Evolutionary conservation across 2,329 filamentous ascomycete genomes (phyloP), one percentile per base, ranked within the genome.

Genomic region (Pseudophaeomoniella oleicola): DNA sequence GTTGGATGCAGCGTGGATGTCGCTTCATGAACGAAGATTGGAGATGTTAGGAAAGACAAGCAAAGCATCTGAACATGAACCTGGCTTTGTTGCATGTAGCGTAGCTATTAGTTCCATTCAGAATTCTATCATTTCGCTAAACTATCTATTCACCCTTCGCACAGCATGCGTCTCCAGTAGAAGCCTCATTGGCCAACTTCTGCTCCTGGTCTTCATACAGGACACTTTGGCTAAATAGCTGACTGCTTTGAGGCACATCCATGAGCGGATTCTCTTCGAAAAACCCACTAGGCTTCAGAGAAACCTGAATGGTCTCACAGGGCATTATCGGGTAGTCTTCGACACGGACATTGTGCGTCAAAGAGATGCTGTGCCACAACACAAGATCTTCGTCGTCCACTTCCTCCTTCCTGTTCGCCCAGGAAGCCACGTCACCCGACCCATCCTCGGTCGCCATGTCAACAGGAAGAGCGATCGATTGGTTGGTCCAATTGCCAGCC

Each of bases 311-410:
- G 9, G 54, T 52, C 47, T 79, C 75, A 44, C 64, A 66, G 0
- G 74, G 75, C 75, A 79, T 79, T 17, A 79, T 69, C 0, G 74
- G 74, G 53, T 76, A 79, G 47, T 78, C 75, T 47, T 27, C 22
- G 9, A 56, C 49, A 5, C 63, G 43, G 4, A 62, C 62, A 37
- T 63, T 65, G 38, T 66, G 63, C 18, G 62, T 66, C 32, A 63
- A 38, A 0, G 62, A 61, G 48, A 66, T 65, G 1, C 57, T 53
- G 37, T 51, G 57, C 60, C 62, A 66, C 0, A 64, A 41, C 3
- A 67, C 62, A 2, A 66, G 41, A 43, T 67, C 63, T 13, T 56
- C 53, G 37, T 64, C 49, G 11, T 44, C 42, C 1, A 63, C 55
- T 4, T 49, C 41, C 5, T 63, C 58, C 3, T 52, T 51, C 1